A percentile compares a stretch with the other conserved stretches of the same genome.
Conservation (phyloP, 1,139 yeast genomes). For the Saccharomycopsis hybrid region DNA sequence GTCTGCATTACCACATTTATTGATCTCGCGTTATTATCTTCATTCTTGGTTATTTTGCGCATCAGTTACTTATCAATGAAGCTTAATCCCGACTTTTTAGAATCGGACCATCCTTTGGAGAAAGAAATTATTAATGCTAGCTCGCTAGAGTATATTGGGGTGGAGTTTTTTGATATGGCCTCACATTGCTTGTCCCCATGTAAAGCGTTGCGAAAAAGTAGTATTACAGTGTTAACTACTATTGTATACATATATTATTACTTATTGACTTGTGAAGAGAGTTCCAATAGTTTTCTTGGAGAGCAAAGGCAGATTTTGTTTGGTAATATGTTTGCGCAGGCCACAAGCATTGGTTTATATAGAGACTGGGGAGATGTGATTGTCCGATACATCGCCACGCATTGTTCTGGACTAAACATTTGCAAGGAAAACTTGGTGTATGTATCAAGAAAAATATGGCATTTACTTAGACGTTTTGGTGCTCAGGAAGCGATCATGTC, state of each 20-base stretch:
- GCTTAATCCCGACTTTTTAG: neutral
- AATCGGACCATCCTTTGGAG: conserved; percentile 3
- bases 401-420: neutral
- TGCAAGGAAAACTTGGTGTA: conserved; percentile 6
- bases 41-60: conserved; percentile 16
- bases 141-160: conserved; percentile 12
- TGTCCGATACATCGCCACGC: neutral
- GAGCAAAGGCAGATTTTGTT: conserved; percentile 5
- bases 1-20: conserved; percentile 13
- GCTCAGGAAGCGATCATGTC: conserved; percentile 1
- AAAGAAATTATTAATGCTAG: conserved; percentile 6
- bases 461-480: conserved; percentile 2
- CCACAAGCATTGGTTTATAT: conserved; percentile 7
- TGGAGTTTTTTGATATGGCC: conserved; percentile 13
- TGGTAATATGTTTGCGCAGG: conserved; percentile 1
- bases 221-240: conserved; percentile 8
- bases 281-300: neutral
- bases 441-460: conserved; percentile 5
- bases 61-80: conserved; percentile 15
- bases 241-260: conserved; percentile 9
- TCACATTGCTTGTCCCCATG: conserved; percentile 11
- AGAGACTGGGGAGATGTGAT: conserved; percentile 13
- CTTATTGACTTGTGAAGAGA: conserved; percentile 10
- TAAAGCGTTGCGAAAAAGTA: conserved; percentile 12
- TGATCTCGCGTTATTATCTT: conserved; percentile 12